Conservation (phyloP, 176 grass and related monocot genomes). For the Zizania latifolia region DNA sequence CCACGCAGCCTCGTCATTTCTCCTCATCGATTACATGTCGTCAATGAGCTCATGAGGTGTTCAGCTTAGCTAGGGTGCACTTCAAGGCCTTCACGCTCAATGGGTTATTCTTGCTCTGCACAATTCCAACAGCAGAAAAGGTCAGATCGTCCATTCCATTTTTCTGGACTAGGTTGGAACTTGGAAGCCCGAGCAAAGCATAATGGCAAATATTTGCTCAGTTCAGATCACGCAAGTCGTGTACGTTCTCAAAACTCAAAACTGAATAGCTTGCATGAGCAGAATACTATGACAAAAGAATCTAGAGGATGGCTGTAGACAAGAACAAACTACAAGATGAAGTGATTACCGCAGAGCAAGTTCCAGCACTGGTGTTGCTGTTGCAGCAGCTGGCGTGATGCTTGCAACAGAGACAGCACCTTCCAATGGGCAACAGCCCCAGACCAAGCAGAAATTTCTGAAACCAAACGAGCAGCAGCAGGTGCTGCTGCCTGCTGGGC, state of each 20-base stretch:
- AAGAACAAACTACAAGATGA: too few species aligned
- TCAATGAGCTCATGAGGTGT: constrained; percentile 3
- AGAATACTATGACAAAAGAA: too few species aligned
- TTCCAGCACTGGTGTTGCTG: constrained; percentile 27
- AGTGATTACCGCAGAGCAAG: constrained; percentile 35
- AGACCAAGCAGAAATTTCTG: constrained; percentile 43
- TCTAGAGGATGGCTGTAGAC: too few species aligned
- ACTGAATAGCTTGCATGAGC: too few species aligned
- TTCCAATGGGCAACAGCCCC: constrained; percentile 65
- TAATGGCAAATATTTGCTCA: too few species aligned
- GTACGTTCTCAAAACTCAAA: too few species aligned
- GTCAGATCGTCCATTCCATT: background rate
- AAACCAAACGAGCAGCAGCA: constrained; percentile 67
- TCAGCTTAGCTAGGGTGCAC: constrained; percentile 44
- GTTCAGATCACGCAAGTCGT: too few species aligned
- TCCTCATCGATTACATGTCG: background rate
- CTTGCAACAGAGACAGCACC: constrained; percentile 55
- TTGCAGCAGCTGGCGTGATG: constrained; percentile 57
- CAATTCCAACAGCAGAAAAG: too few species aligned
- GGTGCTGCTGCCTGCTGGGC: constrained; percentile 43
- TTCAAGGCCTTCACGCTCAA: constrained; percentile 37
- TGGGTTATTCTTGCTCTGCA: constrained; percentile 48
- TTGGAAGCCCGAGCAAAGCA: too few species aligned
- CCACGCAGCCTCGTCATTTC: constrained; percentile 1
- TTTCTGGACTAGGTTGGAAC: too few species aligned